Base-by-base conservation (phyloP, 2,329 filamentous ascomycete species). In the Neopestalotiopsis sp. region DNA sequence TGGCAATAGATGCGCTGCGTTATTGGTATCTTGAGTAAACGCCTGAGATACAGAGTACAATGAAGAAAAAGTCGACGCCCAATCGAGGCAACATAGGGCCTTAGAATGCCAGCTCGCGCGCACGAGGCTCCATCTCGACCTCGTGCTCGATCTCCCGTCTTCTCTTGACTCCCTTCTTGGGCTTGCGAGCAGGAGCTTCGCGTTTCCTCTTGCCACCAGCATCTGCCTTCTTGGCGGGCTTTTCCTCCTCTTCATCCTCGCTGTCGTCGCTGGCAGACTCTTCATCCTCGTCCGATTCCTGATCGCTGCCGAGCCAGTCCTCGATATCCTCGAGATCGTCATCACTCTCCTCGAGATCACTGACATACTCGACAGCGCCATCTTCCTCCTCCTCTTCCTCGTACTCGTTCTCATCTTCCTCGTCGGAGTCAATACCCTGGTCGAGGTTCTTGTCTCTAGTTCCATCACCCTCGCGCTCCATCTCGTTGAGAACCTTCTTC, bases 401-500 rank as follows among this genome's bases (percentile, higher is more conserved):
- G 32, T 62, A 34, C 57, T 90, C 86, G 67, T 92, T 90, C 14
- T 86, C 83, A 45, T 91, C 88, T 62, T 93, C 89, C 4, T 93
- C 91, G 32, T 94, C 93, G 45, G 93, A 90, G 73, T 93, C 91
- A 72, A 97, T 90, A 10, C 95, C 95, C 74, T 95, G 91, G 79
- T 98, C 95, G 79, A 96, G 81, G 79, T 98, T 95, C 82, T 94
- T 90, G 79, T 98, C 95, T 67, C 94, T 87, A 72, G 89, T 86
- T 59, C 92, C 95, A 76, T 97, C 91, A 69, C 95, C 95, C 75
- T 92, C 92, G 74, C 92, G 89, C 87, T 99, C 96, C 81, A 99
- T 87, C 3, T 94, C 94, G 71, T 91, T 90, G 74, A 99, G 89
- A 7, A 99, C 96, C 88, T 95, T 97, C 88, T 97, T 97, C 96